phyloP scores from a whole-genome alignment of 371 early-diverging fungal species.

The Lichtheimia ramosa region DNA sequence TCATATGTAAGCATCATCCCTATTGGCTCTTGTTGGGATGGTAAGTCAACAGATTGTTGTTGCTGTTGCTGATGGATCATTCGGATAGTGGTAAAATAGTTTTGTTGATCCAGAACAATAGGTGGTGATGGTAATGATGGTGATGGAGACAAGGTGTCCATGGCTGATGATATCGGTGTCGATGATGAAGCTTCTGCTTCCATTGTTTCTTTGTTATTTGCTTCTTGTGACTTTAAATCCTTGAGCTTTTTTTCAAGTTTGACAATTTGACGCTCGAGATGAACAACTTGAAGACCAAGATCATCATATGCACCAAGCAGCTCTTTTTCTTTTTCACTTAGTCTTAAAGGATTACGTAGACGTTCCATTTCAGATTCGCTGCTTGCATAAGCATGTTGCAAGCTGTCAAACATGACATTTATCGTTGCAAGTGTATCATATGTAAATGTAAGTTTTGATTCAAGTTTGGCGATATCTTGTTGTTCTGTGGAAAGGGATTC shows the following conservation, averaged over 20 bases:
- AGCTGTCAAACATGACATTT: conserved; percentile 35
- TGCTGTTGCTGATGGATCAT: no score
- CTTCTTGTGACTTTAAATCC: conserved; percentile 13
- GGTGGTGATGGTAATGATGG: neutral
- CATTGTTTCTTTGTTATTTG: no score
- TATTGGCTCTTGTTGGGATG: no score
- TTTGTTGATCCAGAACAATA: neutral
- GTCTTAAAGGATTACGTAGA: conserved; percentile 17
- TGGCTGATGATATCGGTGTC: neutral
- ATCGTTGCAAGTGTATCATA: conserved; percentile 38
- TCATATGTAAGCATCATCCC: no score
- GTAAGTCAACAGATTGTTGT: no score
- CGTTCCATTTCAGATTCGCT: conserved; percentile 28
- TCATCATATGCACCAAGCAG: conserved; percentile 47
- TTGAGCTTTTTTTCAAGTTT: conserved; percentile 29
- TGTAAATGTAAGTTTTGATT: conserved; percentile 35
- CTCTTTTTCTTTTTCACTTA: conserved; percentile 43
- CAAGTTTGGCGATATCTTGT: conserved; percentile 21
- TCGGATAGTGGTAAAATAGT: no score
- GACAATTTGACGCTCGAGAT: conserved; percentile 36
- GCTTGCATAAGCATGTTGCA: conserved; percentile 30
- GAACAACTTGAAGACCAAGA: conserved; percentile 34
- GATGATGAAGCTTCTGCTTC: conserved; percentile 12
- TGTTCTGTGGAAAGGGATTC: neutral
- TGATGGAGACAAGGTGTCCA: neutral